Evolutionary conservation across 176 grass and related monocot genomes (phyloP).

Genomic region (Echinochloa phyllopogon): DNA sequence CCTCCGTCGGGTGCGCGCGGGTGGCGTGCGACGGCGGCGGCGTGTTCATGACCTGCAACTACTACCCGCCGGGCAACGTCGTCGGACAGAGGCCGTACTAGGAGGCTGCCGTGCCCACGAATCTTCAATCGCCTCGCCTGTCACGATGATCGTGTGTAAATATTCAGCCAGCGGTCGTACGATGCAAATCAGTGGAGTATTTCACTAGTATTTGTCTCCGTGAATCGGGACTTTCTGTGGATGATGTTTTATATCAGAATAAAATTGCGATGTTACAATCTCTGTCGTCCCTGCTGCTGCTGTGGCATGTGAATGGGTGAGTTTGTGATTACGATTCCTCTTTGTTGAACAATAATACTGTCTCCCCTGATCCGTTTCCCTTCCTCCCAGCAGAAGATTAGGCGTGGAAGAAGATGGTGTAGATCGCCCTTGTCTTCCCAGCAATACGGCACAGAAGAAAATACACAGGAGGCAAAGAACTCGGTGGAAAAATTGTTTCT

Average conservation of each 20-base stretch:
- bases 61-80: conserved; percentile 70
- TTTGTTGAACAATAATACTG: too few relatives aligned
- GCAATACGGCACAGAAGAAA: too few relatives aligned
- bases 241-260: neutral
- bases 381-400: too few relatives aligned
- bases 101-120: neutral
- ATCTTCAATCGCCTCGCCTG: too few relatives aligned
- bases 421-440: too few relatives aligned
- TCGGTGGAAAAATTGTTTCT: too few relatives aligned
- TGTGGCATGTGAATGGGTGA: neutral
- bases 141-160: conserved; percentile 10
- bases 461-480: too few relatives aligned
- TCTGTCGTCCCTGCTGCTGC: neutral
- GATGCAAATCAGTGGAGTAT: neutral
- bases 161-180: neutral
- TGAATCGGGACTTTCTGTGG: neutral
- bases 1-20: conserved; percentile 50
- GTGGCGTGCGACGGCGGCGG: conserved; percentile 57
- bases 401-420: too few relatives aligned
- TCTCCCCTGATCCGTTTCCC: too few relatives aligned
- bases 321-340: neutral
- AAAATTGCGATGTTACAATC: neutral
- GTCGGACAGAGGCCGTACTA: conserved; percentile 66
- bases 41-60: conserved; percentile 80
- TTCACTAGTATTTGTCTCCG: neutral